phyloP scores from a whole-genome alignment of 495 filamentous ascomycete genomes.

The Mytilinidion resinicola region DNA sequence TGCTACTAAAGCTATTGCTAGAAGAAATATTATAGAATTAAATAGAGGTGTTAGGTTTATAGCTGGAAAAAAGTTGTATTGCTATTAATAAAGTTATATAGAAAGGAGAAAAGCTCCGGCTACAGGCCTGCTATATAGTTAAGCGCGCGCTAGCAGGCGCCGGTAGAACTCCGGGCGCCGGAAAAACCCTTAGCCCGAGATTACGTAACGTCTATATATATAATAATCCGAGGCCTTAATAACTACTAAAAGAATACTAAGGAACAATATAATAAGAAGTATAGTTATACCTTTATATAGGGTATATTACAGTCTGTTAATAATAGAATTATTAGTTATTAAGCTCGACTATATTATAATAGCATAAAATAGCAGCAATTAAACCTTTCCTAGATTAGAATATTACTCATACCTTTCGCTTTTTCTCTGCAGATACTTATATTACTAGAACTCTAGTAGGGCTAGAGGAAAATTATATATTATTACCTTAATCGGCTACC shows the following conservation, averaged over 20 bases:
- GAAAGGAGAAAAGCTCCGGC: no score
- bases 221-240: no score
- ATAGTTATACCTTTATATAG: not conserved
- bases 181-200: no score
- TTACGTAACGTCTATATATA: no score
- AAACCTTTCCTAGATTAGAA: not conserved
- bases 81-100: no score
- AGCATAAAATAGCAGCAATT: not conserved
- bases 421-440: constrained; percentile 5
- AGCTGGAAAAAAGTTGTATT: no score
- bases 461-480: not conserved
- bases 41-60: no score
- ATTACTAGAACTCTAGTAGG: not conserved
- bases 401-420: constrained; percentile 5
- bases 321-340: not conserved
- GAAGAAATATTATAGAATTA: not conserved
- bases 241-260: no score
- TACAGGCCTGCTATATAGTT: no score
- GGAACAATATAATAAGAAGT: no score
- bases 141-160: no score
- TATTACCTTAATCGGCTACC: not conserved
- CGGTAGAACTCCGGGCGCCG: no score
- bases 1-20: not conserved
- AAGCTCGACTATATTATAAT: not conserved
- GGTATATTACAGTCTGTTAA: not conserved